Conservation (phyloP, 2,329 filamentous ascomycete species). For the Trichoderma arundinaceum region DNA sequence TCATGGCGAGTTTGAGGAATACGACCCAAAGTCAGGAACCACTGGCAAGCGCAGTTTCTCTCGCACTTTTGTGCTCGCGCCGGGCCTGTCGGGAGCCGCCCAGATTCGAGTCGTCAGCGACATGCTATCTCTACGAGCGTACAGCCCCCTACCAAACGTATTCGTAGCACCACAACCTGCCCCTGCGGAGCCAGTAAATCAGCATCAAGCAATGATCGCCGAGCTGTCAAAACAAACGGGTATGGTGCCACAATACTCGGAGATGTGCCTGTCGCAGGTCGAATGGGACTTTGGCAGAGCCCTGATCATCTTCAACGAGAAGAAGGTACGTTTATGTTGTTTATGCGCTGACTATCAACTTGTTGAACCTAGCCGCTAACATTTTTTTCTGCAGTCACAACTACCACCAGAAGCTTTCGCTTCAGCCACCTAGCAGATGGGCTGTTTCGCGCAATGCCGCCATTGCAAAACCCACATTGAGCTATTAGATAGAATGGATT, state of each 20-base stretch:
- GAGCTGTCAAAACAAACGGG: conserved; percentile 78
- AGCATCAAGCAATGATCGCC: conserved; percentile 72
- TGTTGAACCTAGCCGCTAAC: background rate
- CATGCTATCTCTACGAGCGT: conserved; percentile 74
- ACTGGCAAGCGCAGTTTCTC: conserved; percentile 78
- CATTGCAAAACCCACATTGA: background rate
- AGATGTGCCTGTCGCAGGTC: conserved; percentile 79
- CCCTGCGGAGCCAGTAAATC: conserved; percentile 40
- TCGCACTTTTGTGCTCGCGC: conserved; percentile 78
- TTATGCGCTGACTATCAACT: too few relatives aligned
- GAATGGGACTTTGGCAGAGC: conserved; percentile 82
- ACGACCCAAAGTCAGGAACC: conserved; percentile 60
- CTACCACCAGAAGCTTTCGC: conserved; percentile 41
- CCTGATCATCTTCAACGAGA: conserved; percentile 73
- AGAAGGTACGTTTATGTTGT: conserved; percentile 62
- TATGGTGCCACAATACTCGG: conserved; percentile 79
- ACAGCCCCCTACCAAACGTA: conserved; percentile 56
- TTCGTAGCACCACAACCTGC: conserved; percentile 42
- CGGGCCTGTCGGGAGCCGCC: conserved; percentile 67
- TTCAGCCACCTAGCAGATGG: conserved; percentile 25
- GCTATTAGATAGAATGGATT: conserved; percentile 23
- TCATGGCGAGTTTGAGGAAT: conserved; percentile 85
- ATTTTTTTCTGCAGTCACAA: conserved; percentile 34
- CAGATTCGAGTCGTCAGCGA: conserved; percentile 79
- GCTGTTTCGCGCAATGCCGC: conserved; percentile 2